phyloP scores from a whole-genome alignment of 2,329 filamentous ascomycete species.

The Tolypocladium sp. region DNA sequence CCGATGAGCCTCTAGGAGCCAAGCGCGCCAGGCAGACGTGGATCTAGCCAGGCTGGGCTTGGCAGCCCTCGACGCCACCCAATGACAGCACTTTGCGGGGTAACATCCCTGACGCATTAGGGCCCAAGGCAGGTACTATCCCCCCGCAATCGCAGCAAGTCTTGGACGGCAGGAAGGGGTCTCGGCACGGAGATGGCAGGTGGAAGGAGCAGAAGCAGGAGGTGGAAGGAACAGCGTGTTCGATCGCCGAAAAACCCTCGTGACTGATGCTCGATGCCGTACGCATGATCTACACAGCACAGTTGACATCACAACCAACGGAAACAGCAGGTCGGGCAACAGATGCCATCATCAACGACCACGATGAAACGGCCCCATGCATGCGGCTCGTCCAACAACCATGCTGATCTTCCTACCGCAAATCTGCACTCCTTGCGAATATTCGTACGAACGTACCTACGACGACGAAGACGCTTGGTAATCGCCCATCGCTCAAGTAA shows the following conservation, averaged over 20 bases:
- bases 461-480: background rate
- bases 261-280: background rate
- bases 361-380: background rate
- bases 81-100: slow-evolving; percentile 7
- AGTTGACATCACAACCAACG: background rate
- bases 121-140: background rate
- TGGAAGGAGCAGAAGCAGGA: background rate
- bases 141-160: background rate
- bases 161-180: background rate
- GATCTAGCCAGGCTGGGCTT: background rate
- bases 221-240: background rate
- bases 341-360: background rate
- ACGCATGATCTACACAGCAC: background rate
- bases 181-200: background rate
- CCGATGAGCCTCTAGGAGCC: background rate
- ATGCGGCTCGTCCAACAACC: background rate
- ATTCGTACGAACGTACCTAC: background rate
- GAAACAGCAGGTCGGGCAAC: background rate
- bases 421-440: background rate
- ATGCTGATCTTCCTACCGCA: background rate
- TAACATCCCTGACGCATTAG: slow-evolving; percentile 5
- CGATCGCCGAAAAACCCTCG: background rate
- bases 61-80: background rate
- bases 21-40: background rate
- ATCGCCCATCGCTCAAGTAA: background rate